phyloP scores from a whole-genome alignment of 306 rosid species.

The Delonix regia region DNA sequence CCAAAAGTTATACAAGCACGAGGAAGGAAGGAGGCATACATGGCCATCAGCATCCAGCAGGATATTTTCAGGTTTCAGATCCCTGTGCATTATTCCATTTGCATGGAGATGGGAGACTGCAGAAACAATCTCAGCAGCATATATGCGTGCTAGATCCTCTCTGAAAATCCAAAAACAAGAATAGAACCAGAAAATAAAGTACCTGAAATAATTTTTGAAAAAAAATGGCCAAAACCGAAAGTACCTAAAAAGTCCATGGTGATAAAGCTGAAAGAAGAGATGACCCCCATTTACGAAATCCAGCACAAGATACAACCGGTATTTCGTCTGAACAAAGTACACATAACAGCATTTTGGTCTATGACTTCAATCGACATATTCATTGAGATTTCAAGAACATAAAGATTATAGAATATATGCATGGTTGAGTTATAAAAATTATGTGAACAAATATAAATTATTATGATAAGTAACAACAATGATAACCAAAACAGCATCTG shows the following conservation, averaged over 20 bases:
- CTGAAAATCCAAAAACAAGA: constrained; percentile 45
- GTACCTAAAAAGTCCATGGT: constrained; percentile 94
- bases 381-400: not conserved
- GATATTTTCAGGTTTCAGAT: constrained; percentile 95
- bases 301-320: constrained; percentile 89
- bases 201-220: constrained; percentile 18
- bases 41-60: constrained; percentile 91
- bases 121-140: constrained; percentile 92
- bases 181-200: constrained; percentile 15
- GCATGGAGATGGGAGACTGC: constrained; percentile 93
- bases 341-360: not conserved
- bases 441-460: constrained; percentile 12
- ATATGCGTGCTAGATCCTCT: constrained; percentile 93
- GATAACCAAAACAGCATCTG: not conserved
- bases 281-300: constrained; percentile 97
- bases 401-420: not conserved
- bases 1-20: constrained; percentile 9
- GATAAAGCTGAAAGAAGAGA: constrained; percentile 95
- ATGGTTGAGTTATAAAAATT: constrained; percentile 11
- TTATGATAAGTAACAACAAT: not conserved
- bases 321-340: constrained; percentile 73
- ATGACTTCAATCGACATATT: not conserved
- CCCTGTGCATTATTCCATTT: constrained; percentile 96
- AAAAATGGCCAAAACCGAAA: constrained; percentile 13
- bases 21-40: constrained; percentile 51